These are phyloP conservation scores for Trichosanthes cucumerina DNA, from an alignment of 306 rosid species.

Conservation along the genomic window DNA sequence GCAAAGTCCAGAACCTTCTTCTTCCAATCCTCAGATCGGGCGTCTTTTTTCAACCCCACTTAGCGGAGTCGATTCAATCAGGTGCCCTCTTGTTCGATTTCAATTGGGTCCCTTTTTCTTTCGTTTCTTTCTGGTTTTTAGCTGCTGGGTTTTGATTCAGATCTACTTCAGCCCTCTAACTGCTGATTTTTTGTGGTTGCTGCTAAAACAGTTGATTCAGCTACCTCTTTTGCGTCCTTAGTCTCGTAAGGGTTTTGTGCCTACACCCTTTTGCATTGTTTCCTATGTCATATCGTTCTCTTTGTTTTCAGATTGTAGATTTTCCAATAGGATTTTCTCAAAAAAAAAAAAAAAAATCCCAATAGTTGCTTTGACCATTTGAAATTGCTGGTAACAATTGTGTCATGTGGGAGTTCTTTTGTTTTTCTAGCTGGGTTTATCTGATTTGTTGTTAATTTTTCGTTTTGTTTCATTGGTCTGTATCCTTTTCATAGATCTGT, in stretches of 20 bases:
- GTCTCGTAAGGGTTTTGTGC: neutral
- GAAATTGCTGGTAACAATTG: neutral
- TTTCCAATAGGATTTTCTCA: neutral
- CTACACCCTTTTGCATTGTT: neutral
- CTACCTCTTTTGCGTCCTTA: neutral
- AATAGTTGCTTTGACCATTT: neutral
- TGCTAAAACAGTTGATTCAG: neutral
- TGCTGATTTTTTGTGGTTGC: neutral
- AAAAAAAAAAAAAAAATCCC: too few species aligned
- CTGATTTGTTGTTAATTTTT: neutral
- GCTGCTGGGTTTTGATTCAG: constrained; percentile 1
- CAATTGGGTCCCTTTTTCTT: neutral
- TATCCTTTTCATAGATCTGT: neutral
- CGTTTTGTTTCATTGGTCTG: neutral
- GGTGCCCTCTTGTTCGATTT: neutral
- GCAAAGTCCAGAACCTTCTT: neutral
- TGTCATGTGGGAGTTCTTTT: neutral
- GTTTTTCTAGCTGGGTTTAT: neutral
- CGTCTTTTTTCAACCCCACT: neutral
- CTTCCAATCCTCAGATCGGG: neutral
- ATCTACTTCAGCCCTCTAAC: neutral
- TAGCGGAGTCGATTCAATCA: neutral
- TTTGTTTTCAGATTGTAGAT: neutral
- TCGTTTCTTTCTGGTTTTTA: neutral
- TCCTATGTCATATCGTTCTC: neutral